Evolutionary conservation across 371 early-diverging fungal genomes (phyloP).

Genomic region (Mortierella sp.): DNA sequence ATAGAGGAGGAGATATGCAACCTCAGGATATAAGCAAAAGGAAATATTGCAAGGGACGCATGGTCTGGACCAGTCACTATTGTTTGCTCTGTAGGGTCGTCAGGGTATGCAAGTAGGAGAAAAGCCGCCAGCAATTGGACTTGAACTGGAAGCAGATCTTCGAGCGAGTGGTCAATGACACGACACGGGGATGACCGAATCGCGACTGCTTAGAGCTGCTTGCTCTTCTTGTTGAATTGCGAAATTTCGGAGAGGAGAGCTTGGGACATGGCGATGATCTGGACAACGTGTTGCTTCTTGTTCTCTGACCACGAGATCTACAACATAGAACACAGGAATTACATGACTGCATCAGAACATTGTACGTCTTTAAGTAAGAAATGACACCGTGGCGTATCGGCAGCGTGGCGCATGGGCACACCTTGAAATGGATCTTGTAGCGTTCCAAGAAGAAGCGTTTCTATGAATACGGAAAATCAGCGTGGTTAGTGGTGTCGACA

Average conservation of each 20-base stretch:
- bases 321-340: not conserved
- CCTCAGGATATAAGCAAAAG: no score
- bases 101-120: no score
- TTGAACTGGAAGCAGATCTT: no score
- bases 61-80: no score
- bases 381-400: not conserved
- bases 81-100: no score
- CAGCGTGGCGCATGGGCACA: not conserved
- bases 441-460: constrained; percentile 41
- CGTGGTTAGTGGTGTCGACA: not conserved
- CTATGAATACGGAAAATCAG: not conserved
- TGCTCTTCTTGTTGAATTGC: not conserved
- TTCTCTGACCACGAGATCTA: constrained; percentile 39
- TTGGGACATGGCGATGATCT: constrained; percentile 30
- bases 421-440: constrained; percentile 51
- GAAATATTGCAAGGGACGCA: no score
- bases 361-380: not conserved
- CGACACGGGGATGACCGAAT: no score
- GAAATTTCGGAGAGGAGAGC: constrained; percentile 29
- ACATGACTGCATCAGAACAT: not conserved
- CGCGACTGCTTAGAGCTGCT: not conserved
- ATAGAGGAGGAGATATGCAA: no score
- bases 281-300: constrained; percentile 18
- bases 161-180: no score
- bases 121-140: no score